phyloP scores from a whole-genome alignment of 2,329 filamentous ascomycete species.

The Erysiphe neolycopersici region DNA sequence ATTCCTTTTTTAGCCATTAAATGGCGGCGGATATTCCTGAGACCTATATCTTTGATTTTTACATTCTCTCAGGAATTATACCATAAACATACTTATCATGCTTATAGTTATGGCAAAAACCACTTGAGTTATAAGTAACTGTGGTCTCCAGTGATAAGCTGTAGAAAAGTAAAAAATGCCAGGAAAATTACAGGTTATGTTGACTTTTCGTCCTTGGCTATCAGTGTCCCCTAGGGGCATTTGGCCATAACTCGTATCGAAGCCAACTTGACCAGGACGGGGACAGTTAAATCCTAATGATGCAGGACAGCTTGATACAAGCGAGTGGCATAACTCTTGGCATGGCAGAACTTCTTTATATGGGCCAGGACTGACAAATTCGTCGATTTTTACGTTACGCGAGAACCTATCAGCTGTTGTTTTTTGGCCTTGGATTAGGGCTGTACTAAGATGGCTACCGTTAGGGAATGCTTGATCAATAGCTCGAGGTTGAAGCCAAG shows the following conservation, averaged over 20 bases:
- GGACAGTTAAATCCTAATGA: conserved; percentile 55
- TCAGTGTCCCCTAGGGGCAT: conserved; percentile 13
- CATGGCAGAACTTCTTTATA: conserved; percentile 89
- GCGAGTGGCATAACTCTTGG: conserved; percentile 59
- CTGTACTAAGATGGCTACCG: conserved; percentile 23
- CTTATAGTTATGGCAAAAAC: no score
- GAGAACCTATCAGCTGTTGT: conserved; percentile 15
- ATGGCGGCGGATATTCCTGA: no score
- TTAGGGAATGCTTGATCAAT: conserved; percentile 44
- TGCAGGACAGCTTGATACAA: conserved; percentile 67
- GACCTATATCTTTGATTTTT: no score
- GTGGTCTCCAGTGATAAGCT: no score
- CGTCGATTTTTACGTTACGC: conserved; percentile 48
- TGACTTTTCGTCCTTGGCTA: conserved; percentile 3
- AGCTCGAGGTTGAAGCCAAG: conserved; percentile 35
- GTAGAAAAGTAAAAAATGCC: conserved; percentile 26
- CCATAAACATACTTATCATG: no score
- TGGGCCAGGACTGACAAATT: conserved; percentile 47
- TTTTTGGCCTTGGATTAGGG: conserved; percentile 15
- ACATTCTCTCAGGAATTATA: no score
- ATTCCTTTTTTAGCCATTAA: no score
- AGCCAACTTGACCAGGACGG: conserved; percentile 15
- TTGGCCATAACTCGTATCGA: conserved; percentile 21
- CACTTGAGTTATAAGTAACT: no score
- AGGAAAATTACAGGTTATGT: conserved; percentile 31